Conservation (phyloP, 352 stramenopile genomes). For the Phytopythium ostracodes region DNA sequence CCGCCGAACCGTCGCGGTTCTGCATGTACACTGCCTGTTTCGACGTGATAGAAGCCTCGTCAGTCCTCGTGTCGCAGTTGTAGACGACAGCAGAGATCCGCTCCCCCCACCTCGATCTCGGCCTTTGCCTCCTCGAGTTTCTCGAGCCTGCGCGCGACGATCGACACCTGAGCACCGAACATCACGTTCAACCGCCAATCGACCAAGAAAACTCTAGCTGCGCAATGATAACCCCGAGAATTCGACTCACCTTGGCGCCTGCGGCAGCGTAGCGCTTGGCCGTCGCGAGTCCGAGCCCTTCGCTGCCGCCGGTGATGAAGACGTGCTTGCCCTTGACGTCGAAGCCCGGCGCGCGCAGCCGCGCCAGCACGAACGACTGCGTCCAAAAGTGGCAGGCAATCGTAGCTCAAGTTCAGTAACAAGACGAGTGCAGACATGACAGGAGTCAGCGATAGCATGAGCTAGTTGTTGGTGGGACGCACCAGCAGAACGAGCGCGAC, state of each 20-base stretch:
- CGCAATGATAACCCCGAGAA: too few relatives aligned
- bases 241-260: conserved; percentile 24
- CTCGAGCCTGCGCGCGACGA: conserved; percentile 28
- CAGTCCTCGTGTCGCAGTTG: neutral
- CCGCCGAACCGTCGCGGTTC: neutral
- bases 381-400: neutral
- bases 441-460: too few relatives aligned
- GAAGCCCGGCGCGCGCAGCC: neutral
- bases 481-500: neutral
- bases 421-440: too few relatives aligned
- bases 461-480: too few relatives aligned
- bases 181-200: neutral
- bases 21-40: conserved; percentile 14
- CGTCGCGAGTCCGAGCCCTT: conserved; percentile 35
- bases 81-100: neutral
- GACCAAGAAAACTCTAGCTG: neutral
- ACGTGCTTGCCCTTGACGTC: conserved; percentile 1
- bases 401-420: too few relatives aligned
- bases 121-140: conserved; percentile 30
- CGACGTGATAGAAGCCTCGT: neutral
- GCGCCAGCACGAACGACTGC: neutral
- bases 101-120: conserved; percentile 22
- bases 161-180: conserved; percentile 15
- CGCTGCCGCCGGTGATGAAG: conserved; percentile 28
- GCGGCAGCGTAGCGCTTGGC: conserved; percentile 39